A percentile compares a stretch with the other conserved stretches of the same genome.
These are phyloP conservation scores for Talaromyces sp. DNA, from an alignment of 2,329 filamentous ascomycete species.

Conservation along the genomic window DNA sequence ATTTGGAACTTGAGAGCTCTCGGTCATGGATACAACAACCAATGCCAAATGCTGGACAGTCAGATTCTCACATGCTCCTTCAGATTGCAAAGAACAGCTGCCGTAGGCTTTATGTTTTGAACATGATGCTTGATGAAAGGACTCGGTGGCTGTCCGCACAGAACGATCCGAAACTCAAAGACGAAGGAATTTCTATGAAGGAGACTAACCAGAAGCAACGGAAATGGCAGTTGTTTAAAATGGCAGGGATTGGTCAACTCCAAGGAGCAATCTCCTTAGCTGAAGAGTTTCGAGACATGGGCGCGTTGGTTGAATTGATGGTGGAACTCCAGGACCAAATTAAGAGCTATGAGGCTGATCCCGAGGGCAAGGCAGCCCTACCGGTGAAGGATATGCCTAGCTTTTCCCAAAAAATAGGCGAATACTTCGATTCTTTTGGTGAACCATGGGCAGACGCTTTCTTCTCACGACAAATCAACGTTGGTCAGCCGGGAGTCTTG, in stretches of 20 bases:
- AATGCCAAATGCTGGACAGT: constrained; percentile 21
- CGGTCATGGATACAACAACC: constrained; percentile 33
- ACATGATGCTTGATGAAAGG: constrained; percentile 55
- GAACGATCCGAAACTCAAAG: constrained; percentile 42
- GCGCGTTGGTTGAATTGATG: constrained; percentile 52
- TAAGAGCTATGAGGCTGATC: constrained; percentile 17
- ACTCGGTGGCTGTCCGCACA: constrained; percentile 54
- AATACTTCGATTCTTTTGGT: constrained; percentile 48
- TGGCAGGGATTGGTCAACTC: constrained; percentile 49
- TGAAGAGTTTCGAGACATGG: constrained; percentile 59
- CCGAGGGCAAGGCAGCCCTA: constrained; percentile 1
- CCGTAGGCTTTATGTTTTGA: constrained; percentile 53
- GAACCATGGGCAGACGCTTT: constrained; percentile 59
- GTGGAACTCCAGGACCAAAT: constrained; percentile 37
- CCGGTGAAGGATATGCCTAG: constrained; percentile 25
- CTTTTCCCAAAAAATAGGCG: constrained; percentile 34
- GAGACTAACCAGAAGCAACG: constrained; percentile 37
- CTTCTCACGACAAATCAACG: constrained; percentile 70
- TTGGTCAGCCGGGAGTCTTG: constrained; percentile 61
- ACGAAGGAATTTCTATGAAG: constrained; percentile 45
- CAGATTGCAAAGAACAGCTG: constrained; percentile 50
- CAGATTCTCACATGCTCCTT: constrained; percentile 31
- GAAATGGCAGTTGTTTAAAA: constrained; percentile 42
- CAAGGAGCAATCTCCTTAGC: constrained; percentile 56
- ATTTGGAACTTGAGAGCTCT: constrained; percentile 36